Evolutionary conservation across 805 yeast genomes (phyloP).

Genomic region (Starmerella ratchasimensis): DNA sequence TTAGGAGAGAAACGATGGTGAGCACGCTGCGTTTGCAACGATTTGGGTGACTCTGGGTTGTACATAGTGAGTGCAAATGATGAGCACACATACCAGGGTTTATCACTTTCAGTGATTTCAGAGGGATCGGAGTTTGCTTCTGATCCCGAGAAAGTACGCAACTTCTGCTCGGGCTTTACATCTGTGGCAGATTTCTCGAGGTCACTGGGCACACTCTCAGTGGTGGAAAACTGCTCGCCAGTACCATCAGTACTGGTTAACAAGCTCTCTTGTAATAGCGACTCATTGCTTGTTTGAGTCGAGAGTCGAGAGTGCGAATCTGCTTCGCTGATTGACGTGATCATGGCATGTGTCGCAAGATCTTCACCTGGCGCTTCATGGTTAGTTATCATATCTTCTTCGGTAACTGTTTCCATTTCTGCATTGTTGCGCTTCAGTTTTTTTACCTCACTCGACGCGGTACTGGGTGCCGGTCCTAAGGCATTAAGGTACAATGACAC

Average conservation of each 20-base stretch:
- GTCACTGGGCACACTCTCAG: no score
- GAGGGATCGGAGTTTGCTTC: no score
- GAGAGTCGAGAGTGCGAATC: no score
- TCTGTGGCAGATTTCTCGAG: no score
- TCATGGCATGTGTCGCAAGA: not conserved
- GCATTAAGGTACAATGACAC: slow-evolving; percentile 76
- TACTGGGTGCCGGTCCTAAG: slow-evolving; percentile 22
- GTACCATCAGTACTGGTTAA: not conserved
- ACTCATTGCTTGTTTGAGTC: no score
- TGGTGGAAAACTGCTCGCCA: no score
- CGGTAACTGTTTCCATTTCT: not conserved
- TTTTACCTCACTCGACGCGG: not conserved
- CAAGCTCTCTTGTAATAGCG: no score
- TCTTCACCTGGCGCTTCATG: not conserved
- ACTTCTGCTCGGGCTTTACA: no score
- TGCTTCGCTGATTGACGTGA: no score
- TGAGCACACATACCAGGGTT: slow-evolving; percentile 43
- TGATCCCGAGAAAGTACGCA: no score
- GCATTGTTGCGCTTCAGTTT: not conserved
- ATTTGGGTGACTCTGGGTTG: slow-evolving; percentile 56
- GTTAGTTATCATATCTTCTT: no score
- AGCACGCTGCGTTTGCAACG: slow-evolving; percentile 49
- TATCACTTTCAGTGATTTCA: not conserved
- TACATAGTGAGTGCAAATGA: slow-evolving; percentile 78
- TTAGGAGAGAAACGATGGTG: slow-evolving; percentile 61